These are phyloP conservation scores for Saturnispora serradocipensis DNA, from an alignment of 805 yeast species.

Conservation along the genomic window DNA sequence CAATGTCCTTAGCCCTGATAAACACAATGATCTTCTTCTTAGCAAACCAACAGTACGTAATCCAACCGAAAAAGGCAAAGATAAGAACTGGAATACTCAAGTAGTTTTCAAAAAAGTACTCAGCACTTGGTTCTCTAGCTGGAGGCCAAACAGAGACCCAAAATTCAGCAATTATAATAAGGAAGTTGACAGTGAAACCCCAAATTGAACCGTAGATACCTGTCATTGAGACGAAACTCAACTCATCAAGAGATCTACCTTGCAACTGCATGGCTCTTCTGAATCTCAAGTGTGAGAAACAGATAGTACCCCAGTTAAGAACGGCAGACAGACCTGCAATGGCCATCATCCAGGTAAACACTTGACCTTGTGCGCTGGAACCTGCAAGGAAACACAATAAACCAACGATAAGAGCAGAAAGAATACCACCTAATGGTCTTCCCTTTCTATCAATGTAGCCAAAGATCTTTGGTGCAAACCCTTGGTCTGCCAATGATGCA, in stretches of 20 bases:
- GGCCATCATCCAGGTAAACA: conserved; percentile 72
- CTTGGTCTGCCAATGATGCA: conserved; percentile 60
- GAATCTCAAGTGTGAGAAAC: conserved; percentile 59
- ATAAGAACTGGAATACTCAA: conserved; percentile 57
- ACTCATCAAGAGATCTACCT: conserved; percentile 61
- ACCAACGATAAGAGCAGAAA: conserved; percentile 44
- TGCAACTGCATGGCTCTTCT: conserved; percentile 56
- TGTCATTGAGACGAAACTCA: conserved; percentile 54
- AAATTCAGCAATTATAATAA: conserved; percentile 68
- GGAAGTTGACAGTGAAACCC: conserved; percentile 48
- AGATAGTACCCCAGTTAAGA: conserved; percentile 72
- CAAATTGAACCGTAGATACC: conserved; percentile 62
- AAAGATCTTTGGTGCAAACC: conserved; percentile 52
- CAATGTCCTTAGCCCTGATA: conserved; percentile 41
- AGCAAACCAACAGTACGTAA: conserved; percentile 36
- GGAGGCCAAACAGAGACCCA: conserved; percentile 76
- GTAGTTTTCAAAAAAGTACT: conserved; percentile 54
- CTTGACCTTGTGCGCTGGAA: conserved; percentile 42
- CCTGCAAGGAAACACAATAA: conserved; percentile 57
- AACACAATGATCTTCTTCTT: conserved; percentile 35
- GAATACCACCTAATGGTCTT: conserved; percentile 65
- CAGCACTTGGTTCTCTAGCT: conserved; percentile 46
- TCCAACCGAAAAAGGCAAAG: conserved; percentile 35
- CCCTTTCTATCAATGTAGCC: conserved; percentile 71
- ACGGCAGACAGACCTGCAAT: conserved; percentile 69